Base-by-base conservation (phyloP, 2,329 filamentous ascomycete genomes). In the Colletotrichum euphorbiae region DNA sequence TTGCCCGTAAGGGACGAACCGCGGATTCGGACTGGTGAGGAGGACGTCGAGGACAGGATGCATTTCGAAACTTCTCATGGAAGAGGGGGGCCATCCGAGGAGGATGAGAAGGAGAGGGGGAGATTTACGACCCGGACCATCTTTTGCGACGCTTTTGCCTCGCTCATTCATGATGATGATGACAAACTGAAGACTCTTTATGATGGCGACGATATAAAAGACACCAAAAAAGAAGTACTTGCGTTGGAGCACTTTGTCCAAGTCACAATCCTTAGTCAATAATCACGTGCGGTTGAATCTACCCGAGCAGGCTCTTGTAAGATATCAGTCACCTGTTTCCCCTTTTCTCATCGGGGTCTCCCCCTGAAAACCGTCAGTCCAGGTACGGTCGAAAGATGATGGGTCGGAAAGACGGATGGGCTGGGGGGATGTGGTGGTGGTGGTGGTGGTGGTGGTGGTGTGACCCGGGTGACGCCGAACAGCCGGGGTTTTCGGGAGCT, bases 101-200 rank as follows among this genome's bases (percentile, higher is more conserved):
- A 38, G 13, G 2, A 38, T 13, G 36, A 12, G 36, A 5, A 15
- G 36, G 36, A 38, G 36, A 38, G 11, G 36, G 6, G 36, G 11
- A 28, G 36, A 38, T 38, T 4, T n/a, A 57, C 42, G 33, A 51
- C 46, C 15, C 42, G 13, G 40, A 17, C 31, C 48, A 28, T 9
- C 9, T 13, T 31, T 13, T 48, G 61, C 38, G 40, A 48, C 60
- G 45, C 54, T 28, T 21, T 24, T 40, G 36, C 45, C 36, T 17
- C 54, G 46, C 54, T 13, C 17, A 68, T 38, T 38, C 13, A 38
- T 8, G 66, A 69, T 64, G 42, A 65, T 58, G 61, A 69, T 46
- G 66, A 65, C 61, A n/a, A 28, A 51, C 42, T 57, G 36, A 56
- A 60, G 61, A 69, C 19, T 45, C 48, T 56, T 56, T 38, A 60